Conservation (phyloP, 768 basidiomycete genomes). For the Kondoa subrosea region DNA sequence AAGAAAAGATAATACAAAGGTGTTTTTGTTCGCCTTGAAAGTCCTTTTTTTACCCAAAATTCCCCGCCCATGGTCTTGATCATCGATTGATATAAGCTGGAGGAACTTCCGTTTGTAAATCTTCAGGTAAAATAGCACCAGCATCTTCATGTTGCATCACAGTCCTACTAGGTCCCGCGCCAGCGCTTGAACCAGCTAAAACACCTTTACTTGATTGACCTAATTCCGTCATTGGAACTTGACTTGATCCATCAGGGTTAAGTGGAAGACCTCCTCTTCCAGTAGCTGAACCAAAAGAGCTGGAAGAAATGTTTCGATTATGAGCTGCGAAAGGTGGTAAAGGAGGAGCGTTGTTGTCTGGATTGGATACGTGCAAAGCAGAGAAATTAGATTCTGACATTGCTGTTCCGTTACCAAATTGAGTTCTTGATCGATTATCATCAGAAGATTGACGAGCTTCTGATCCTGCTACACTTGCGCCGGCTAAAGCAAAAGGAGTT, state of each 20-base stretch:
- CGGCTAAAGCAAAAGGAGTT: background rate
- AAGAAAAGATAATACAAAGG: too few species aligned
- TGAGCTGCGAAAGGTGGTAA: background rate
- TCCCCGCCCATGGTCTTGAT: too few species aligned
- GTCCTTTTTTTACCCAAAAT: too few species aligned
- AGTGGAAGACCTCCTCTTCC: background rate
- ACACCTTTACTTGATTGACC: background rate
- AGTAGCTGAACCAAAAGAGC: background rate
- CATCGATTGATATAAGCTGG: too few species aligned
- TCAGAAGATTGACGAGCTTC: background rate
- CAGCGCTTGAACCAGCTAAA: background rate
- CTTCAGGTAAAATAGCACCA: background rate
- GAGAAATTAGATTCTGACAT: background rate
- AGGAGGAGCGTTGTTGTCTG: background rate
- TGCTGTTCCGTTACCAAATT: too few species aligned
- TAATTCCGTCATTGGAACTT: background rate
- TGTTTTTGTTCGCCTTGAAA: too few species aligned
- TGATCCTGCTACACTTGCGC: background rate
- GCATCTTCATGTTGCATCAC: constrained; percentile 5
- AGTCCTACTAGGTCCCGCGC: background rate
- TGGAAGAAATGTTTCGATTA: background rate
- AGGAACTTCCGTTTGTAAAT: background rate
- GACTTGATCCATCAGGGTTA: background rate
- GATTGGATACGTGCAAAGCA: background rate
- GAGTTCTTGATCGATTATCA: background rate